Percentiles rank a stretch among this genome's conserved stretches.
Conservation (phyloP, 768 basidiomycete species). For the Collybia mongolica region DNA sequence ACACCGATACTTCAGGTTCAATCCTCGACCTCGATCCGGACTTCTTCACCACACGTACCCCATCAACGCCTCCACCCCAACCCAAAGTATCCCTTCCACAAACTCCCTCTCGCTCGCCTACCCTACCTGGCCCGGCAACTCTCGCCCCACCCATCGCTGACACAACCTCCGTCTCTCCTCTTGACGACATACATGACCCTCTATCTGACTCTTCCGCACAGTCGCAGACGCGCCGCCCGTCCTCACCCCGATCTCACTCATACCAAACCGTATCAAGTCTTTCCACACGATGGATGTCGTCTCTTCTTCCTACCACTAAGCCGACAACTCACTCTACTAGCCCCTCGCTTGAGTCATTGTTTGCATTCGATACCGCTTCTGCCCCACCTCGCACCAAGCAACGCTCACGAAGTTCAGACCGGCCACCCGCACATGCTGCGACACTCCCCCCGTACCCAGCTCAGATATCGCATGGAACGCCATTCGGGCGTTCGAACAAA, state of each 20-base stretch:
- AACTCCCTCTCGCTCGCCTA: constrained; percentile 23
- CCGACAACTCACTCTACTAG: constrained; percentile 1
- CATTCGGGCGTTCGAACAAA: constrained; percentile 40
- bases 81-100: constrained; percentile 21
- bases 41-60: constrained; percentile 22
- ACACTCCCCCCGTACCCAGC: constrained; percentile 11
- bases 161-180: constrained; percentile 15
- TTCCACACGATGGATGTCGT: constrained; percentile 52
- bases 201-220: neutral
- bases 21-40: constrained; percentile 36
- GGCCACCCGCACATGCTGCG: constrained; percentile 3
- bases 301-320: constrained; percentile 27
- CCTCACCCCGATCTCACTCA: constrained; percentile 18
- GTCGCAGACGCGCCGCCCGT: constrained; percentile 3
- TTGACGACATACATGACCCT: constrained; percentile 7
- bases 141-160: constrained; percentile 17
- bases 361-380: constrained; percentile 10
- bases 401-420: constrained; percentile 10
- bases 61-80: constrained; percentile 14
- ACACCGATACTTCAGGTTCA: constrained; percentile 14
- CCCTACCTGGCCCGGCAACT: constrained; percentile 14
- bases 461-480: constrained; percentile 42
- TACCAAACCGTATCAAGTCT: constrained; percentile 43
- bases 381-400: neutral
- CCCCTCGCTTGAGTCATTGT: constrained; percentile 15